Evolutionary conservation across 2,329 filamentous ascomycete genomes (phyloP).

Genomic region (Talaromyces atroroseus): DNA sequence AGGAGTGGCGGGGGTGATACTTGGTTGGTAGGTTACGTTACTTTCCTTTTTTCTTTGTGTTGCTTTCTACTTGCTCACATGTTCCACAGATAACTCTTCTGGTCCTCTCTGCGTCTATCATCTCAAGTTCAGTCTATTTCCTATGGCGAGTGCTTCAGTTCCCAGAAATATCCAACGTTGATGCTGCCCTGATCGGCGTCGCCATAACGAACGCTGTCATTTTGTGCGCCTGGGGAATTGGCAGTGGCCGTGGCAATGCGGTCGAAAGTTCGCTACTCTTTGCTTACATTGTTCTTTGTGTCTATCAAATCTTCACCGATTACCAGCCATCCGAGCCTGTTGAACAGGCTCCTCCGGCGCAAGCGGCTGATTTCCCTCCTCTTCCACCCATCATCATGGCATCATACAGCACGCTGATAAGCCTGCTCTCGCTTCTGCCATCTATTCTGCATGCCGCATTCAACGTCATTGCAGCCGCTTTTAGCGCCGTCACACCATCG

Average conservation of each 20-base stretch:
- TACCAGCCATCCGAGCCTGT: conserved; percentile 75
- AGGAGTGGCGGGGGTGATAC: conserved; percentile 80
- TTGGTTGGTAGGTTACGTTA: conserved; percentile 72
- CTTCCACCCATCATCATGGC: conserved; percentile 97
- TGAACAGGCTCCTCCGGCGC: conserved; percentile 50
- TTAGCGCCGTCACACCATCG: conserved; percentile 91
- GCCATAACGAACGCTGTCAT: conserved; percentile 91
- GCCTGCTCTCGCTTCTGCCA: conserved; percentile 76
- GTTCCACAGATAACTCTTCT: conserved; percentile 70
- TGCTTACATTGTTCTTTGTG: conserved; percentile 94
- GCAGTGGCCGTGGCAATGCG: conserved; percentile 86
- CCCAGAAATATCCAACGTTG: conserved; percentile 84
- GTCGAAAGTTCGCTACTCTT: conserved; percentile 94
- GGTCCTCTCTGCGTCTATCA: conserved; percentile 80
- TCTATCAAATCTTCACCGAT: conserved; percentile 99
- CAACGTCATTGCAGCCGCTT: conserved; percentile 81
- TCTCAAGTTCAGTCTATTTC: conserved; percentile 92
- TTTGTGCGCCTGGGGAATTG: conserved; percentile 87
- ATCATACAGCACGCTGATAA: conserved; percentile 85
- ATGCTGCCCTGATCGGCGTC: conserved; percentile 86
- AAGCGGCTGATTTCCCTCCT: conserved; percentile 76
- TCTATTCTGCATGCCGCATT: conserved; percentile 76
- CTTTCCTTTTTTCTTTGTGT: neutral
- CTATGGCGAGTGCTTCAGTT: conserved; percentile 93
- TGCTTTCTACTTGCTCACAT: conserved; percentile 14